Percentiles rank a stretch among this genome's conserved stretches.
Conservation (phyloP, 2,329 filamentous ascomycete genomes). For the Fusarium agapanthi region DNA sequence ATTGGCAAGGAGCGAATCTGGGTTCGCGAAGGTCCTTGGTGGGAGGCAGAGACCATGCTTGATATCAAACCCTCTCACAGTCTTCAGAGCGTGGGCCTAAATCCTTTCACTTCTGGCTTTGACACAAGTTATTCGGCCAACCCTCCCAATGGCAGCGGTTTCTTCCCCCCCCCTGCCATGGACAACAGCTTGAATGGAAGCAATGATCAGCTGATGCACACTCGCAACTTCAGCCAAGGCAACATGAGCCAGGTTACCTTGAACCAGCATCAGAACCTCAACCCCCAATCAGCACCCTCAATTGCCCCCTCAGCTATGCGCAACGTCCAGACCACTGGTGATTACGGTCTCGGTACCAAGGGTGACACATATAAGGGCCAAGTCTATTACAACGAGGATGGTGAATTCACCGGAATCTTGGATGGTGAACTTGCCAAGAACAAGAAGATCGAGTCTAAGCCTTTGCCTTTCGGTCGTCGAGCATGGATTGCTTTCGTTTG, state of each 20-base stretch:
- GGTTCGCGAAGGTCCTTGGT: slow-evolving; percentile 95
- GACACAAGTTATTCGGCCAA: slow-evolving; percentile 77
- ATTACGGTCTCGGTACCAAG: slow-evolving; percentile 89
- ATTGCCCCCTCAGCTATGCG: slow-evolving; percentile 67
- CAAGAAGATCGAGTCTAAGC: slow-evolving; percentile 77
- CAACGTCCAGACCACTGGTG: slow-evolving; percentile 69
- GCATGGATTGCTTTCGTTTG: slow-evolving; percentile 86
- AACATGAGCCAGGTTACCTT: slow-evolving; percentile 64
- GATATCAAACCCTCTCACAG: slow-evolving; percentile 78
- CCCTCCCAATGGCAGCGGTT: slow-evolving; percentile 72
- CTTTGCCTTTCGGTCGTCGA: slow-evolving; percentile 70
- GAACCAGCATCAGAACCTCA: slow-evolving; percentile 51
- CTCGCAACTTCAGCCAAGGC: slow-evolving; percentile 64
- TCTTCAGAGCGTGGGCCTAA: slow-evolving; percentile 54
- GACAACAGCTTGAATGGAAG: slow-evolving; percentile 72
- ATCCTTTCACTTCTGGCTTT: slow-evolving; percentile 57
- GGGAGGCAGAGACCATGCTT: slow-evolving; percentile 96
- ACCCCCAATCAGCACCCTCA: slow-evolving; percentile 61
- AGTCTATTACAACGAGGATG: slow-evolving; percentile 77
- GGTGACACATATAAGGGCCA: slow-evolving; percentile 81
- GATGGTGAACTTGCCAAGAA: slow-evolving; percentile 82
- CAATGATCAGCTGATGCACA: slow-evolving; percentile 75
- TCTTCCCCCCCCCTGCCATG: slow-evolving; percentile 72
- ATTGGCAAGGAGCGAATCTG: slow-evolving; percentile 91
- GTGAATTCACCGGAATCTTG: slow-evolving; percentile 72